Conservation (phyloP, 148 eudicot genomes). For the Limonium bicolor region DNA sequence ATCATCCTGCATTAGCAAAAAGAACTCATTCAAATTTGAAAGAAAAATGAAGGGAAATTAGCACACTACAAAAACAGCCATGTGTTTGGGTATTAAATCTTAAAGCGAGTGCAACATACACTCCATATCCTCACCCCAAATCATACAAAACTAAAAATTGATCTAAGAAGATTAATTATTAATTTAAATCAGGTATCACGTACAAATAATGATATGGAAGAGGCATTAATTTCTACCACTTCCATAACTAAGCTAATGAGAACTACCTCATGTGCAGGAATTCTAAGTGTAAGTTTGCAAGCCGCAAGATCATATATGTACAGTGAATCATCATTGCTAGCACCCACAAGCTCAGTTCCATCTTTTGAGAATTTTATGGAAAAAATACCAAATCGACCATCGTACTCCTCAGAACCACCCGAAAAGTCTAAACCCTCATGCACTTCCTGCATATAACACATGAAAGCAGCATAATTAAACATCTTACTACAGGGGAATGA, state of each 20-base stretch:
- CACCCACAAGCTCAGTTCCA: constrained; percentile 87
- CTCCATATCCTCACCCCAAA: too few relatives aligned
- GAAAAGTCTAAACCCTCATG: constrained; percentile 82
- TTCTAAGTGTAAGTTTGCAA: constrained; percentile 34
- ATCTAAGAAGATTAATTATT: too few relatives aligned
- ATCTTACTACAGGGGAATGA: neutral
- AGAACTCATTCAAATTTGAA: neutral
- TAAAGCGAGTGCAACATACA: too few relatives aligned
- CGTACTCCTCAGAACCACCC: constrained; percentile 23
- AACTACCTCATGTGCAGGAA: constrained; percentile 66
- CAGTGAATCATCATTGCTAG: constrained; percentile 52
- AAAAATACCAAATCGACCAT: constrained; percentile 54
- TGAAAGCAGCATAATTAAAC: neutral
- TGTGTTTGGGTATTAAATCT: too few relatives aligned
- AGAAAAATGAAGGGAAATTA: neutral
- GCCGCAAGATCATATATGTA: constrained; percentile 72
- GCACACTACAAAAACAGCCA: too few relatives aligned
- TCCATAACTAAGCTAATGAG: too few relatives aligned
- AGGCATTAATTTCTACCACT: too few relatives aligned
- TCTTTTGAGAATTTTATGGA: constrained; percentile 79
- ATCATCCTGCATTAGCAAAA: constrained; percentile 54
- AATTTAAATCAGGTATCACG: too few relatives aligned
- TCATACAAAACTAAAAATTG: too few relatives aligned
- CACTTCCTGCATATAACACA: constrained; percentile 44
- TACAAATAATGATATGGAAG: too few relatives aligned